Evolutionary conservation across 352 stramenopile genomes (phyloP).

Genomic region (Pythium folliculosum): DNA sequence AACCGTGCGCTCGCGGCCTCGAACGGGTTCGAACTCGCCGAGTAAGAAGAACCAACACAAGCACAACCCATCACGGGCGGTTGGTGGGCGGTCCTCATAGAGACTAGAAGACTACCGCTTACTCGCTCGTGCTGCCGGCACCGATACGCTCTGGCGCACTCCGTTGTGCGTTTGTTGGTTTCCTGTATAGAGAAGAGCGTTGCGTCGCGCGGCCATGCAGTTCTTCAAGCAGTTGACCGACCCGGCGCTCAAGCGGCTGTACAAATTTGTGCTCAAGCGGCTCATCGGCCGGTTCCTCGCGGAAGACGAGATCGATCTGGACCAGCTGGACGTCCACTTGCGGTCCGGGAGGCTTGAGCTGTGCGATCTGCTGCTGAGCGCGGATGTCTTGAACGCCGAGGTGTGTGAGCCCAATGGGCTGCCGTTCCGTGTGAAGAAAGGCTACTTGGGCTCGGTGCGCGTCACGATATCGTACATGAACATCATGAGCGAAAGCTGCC

Average conservation of each 20-base stretch:
- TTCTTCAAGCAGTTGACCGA: constrained; percentile 90
- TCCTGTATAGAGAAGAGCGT: constrained; percentile 22
- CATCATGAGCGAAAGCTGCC: constrained; percentile 88
- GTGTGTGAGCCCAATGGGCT: constrained; percentile 66
- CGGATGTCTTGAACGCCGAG: constrained; percentile 78
- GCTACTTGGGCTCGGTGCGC: constrained; percentile 82
- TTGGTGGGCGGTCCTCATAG: background rate
- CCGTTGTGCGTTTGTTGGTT: background rate
- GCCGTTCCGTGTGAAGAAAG: constrained; percentile 86
- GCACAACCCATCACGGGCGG: background rate
- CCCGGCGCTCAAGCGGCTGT: constrained; percentile 87
- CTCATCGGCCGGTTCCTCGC: constrained; percentile 87
- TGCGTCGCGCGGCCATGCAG: constrained; percentile 45
- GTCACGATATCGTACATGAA: constrained; percentile 87
- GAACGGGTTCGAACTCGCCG: constrained; percentile 10
- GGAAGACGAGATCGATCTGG: constrained; percentile 80
- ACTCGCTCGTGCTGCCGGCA: background rate
- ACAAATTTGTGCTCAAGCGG: constrained; percentile 91
- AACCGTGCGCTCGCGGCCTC: constrained; percentile 6
- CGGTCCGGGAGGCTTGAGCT: constrained; percentile 75
- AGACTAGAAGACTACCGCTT: constrained; percentile 1
- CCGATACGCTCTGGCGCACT: background rate
- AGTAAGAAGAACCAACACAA: background rate
- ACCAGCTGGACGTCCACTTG: constrained; percentile 86
- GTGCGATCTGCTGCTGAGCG: constrained; percentile 80